phyloP scores from a whole-genome alignment of 305 asterid genomes.

The Lippia alba region DNA sequence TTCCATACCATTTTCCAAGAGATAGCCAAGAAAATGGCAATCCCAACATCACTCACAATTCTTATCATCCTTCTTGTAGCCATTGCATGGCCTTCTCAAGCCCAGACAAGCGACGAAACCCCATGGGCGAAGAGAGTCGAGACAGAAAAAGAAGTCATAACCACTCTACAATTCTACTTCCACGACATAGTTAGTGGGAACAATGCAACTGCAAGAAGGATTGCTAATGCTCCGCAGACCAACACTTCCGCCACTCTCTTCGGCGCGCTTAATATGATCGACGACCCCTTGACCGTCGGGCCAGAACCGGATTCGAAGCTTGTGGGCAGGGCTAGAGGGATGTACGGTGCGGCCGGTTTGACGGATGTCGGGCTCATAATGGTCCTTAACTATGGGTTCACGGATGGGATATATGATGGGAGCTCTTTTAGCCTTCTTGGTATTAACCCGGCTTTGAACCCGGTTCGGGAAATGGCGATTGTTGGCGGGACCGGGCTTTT shows the following conservation, averaged over 20 bases:
- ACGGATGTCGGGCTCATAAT: conserved; percentile 59
- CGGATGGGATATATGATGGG: conserved; percentile 63
- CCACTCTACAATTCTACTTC: conserved; percentile 71
- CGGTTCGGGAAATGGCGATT: conserved; percentile 79
- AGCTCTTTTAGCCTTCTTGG: conserved; percentile 80
- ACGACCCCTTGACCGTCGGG: conserved; percentile 65
- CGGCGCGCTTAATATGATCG: conserved; percentile 60
- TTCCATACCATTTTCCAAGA: too few species aligned
- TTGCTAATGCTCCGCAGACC: conserved; percentile 50
- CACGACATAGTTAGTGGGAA: conserved; percentile 65
- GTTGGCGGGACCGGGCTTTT: conserved; percentile 92
- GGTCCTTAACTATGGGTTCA: conserved; percentile 63
- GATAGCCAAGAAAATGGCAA: conserved; percentile 34
- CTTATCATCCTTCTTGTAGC: conserved; percentile 6
- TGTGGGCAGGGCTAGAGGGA: conserved; percentile 73
- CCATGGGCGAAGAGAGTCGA: conserved; percentile 64
- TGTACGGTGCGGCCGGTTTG: conserved; percentile 70
- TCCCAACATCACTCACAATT: background rate
- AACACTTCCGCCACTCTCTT: conserved; percentile 42
- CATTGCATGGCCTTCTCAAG: conserved; percentile 11
- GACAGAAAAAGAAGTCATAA: conserved; percentile 52
- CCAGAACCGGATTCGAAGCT: conserved; percentile 56
- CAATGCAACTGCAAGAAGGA: conserved; percentile 51
- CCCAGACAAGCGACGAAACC: conserved; percentile 38
- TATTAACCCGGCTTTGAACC: conserved; percentile 47